A percentile compares a stretch with the other conserved stretches of the same genome.
Evolutionary conservation across 805 yeast genomes (phyloP).

Genomic region (Candida parachauliodes): DNA sequence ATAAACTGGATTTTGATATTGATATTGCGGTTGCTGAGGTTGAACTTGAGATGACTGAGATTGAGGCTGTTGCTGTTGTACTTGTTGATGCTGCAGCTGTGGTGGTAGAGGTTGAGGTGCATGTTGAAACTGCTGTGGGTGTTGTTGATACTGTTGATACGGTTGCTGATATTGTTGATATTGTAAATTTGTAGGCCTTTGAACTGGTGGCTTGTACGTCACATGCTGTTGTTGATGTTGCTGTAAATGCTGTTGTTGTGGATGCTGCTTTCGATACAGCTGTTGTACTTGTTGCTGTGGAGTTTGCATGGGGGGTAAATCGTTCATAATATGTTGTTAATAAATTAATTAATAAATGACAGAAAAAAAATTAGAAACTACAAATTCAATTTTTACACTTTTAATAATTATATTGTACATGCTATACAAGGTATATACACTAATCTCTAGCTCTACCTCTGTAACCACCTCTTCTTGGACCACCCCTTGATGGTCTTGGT

Average conservation of each 20-base stretch:
- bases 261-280: constrained; percentile 27
- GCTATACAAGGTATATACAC: constrained; percentile 9
- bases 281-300: no score
- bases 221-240: constrained; percentile 12
- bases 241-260: constrained; percentile 11
- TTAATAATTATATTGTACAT: constrained; percentile 1
- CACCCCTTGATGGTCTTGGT: constrained; percentile 46
- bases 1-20: constrained; percentile 2
- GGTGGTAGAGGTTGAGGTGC: constrained; percentile 11
- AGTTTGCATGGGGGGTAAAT: constrained; percentile 43
- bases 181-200: constrained; percentile 13
- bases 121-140: constrained; percentile 12
- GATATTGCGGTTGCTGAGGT: constrained; percentile 8
- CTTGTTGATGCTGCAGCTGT: constrained; percentile 10
- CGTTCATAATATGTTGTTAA: constrained; percentile 20
- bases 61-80: constrained; percentile 2
- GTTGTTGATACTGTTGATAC: constrained; percentile 12
- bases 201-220: constrained; percentile 16
- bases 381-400: not conserved
- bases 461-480: constrained; percentile 40
- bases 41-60: constrained; percentile 8
- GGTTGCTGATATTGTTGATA: constrained; percentile 8
- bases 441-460: constrained; percentile 62
- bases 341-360: not conserved
- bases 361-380: constrained; percentile 1